Evolutionary conservation across 768 basidiomycete species (phyloP), one percentile per base, ranked within the genome.

Genomic region (Hygrophorus pudorinus): DNA sequence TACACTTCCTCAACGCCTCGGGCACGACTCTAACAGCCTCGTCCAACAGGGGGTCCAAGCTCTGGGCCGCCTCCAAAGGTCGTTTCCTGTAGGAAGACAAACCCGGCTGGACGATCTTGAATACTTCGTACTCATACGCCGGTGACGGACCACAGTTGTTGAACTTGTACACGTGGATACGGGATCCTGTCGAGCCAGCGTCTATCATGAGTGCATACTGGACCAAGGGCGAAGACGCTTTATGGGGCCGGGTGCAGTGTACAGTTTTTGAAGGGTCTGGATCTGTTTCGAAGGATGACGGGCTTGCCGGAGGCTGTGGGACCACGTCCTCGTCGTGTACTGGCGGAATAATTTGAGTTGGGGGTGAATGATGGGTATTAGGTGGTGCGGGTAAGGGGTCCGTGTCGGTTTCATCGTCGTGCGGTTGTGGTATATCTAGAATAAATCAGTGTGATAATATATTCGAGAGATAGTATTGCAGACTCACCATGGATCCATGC

Each of bases 121-220:
- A 98, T 5, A 85, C 84, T 58, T 99, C 96, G 67, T 92, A 92
- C 59, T 98, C 94, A 63, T 86, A 87, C 16, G 68, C 58, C 1
- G 91, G 80, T 0, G 84, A 76, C 0, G 81, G 60, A 0, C 71
- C 69, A 67, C 91, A 92, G 68, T 91, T 81, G 73, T 94, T 74
- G 78, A 98, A 97, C 59, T 96, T 98, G 81, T 98, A 99, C 27
- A 98, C 75, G 71, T 99, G 96, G 56, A 98, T 92, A 13, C 96
- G 79, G 0, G 93, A 96, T 14, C 94, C 96, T 0, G 92, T 96
- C 13, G 93, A 97, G 17, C 96, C 96, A 1, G 96, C 94, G 61
- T 99, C 96, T 65, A 98, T 87, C 81, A 97, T 96, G 55, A 98
- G 75, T 0, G 90, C 92, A 61, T 87, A 99, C 59, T 91, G 89